Percentiles rank a stretch among this genome's conserved stretches.
Evolutionary conservation across 1,284 basidiomycete species (phyloP).

Genomic region (Moesziomyces globuligerus): DNA sequence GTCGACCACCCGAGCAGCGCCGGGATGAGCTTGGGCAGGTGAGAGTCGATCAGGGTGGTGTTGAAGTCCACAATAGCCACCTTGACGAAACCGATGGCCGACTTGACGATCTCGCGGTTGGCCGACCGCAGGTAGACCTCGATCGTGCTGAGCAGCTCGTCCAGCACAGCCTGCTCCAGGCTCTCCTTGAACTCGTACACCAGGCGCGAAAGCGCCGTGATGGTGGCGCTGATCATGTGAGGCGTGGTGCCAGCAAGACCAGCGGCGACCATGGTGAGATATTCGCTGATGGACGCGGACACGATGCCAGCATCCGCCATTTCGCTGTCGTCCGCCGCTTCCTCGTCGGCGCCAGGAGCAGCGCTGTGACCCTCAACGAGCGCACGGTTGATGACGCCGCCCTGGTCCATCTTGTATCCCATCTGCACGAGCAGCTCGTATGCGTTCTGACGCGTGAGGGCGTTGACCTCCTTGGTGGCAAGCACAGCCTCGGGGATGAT

Average conservation of each 20-base stretch:
- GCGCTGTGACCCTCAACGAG: conserved; percentile 74
- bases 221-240: conserved; percentile 97
- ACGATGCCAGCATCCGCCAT: conserved; percentile 69
- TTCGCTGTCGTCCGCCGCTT: conserved; percentile 54
- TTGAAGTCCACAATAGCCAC: conserved; percentile 88
- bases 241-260: conserved; percentile 91
- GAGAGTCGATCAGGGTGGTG: conserved; percentile 76
- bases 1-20: conserved; percentile 90
- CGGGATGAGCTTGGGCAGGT: conserved; percentile 82
- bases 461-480: conserved; percentile 97
- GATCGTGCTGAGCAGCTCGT: conserved; percentile 86
- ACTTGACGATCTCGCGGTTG: conserved; percentile 98
- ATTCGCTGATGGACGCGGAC: conserved; percentile 86
- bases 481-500: conserved; percentile 94
- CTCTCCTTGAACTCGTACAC: conserved; percentile 90
- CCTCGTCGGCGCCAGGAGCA: conserved; percentile 21
- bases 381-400: conserved; percentile 82
- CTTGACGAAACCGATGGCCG: conserved; percentile 92
- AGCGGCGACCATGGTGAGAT: conserved; percentile 95
- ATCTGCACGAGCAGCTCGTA: conserved; percentile 91
- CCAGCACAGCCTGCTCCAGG: conserved; percentile 80
- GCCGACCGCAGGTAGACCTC: conserved; percentile 89
- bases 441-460: conserved; percentile 86
- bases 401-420: conserved; percentile 89
- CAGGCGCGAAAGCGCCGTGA: conserved; percentile 91